Evolutionary conservation across 495 filamentous ascomycete species (phyloP).

Genomic region (Hypoxylon fuscum): DNA sequence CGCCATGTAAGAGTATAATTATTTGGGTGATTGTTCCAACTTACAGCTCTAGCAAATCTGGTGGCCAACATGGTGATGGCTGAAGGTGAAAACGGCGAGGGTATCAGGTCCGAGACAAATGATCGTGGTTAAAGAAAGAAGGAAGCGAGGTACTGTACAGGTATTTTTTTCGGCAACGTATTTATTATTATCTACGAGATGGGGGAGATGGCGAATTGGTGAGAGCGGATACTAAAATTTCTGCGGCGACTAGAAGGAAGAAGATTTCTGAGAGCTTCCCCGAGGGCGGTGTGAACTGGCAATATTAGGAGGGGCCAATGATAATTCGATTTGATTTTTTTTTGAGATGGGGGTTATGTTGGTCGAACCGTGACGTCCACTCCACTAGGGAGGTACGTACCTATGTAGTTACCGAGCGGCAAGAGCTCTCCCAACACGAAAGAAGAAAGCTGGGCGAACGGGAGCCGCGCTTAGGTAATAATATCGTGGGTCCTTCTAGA

Average conservation of each 20-base stretch:
- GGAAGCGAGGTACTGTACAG: constrained; percentile 47
- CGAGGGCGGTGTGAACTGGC: constrained; percentile 44
- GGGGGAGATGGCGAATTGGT: constrained; percentile 39
- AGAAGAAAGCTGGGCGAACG: background rate
- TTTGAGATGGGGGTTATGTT: constrained; percentile 6
- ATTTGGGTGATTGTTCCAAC: constrained; percentile 57
- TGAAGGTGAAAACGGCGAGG: constrained; percentile 43
- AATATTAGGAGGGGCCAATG: constrained; percentile 29
- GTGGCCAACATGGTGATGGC: constrained; percentile 69
- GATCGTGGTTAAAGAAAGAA: constrained; percentile 40
- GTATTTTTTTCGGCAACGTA: constrained; percentile 24
- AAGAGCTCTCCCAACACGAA: background rate
- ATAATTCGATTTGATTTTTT: constrained; percentile 22
- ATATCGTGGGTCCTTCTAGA: no score
- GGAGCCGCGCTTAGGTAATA: constrained; percentile 35
- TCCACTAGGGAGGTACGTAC: constrained; percentile 12
- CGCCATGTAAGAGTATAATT: constrained; percentile 12
- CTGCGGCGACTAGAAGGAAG: constrained; percentile 35
- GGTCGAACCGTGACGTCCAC: constrained; percentile 26
- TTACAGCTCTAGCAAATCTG: constrained; percentile 75
- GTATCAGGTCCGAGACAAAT: constrained; percentile 42
- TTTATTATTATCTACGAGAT: constrained; percentile 40
- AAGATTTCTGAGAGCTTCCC: constrained; percentile 48
- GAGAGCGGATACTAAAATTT: constrained; percentile 38
- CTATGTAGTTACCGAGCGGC: background rate